Conservation (phyloP, 2,329 filamentous ascomycete genomes). For the Periconia sp. region DNA sequence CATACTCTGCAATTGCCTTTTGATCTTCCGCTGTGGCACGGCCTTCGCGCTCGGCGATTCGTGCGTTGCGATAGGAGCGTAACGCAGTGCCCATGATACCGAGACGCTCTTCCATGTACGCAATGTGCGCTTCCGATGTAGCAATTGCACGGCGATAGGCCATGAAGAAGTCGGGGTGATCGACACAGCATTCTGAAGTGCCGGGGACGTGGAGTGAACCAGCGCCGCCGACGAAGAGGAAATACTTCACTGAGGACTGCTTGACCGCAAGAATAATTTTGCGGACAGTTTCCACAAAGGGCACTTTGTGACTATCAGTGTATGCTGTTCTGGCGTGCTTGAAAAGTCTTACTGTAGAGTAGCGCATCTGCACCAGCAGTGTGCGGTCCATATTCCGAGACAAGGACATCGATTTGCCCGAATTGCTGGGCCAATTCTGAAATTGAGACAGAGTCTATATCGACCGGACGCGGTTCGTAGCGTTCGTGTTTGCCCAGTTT, state of each 20-base stretch:
- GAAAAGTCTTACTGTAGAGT: slow-evolving; percentile 35
- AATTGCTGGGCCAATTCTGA: slow-evolving; percentile 33
- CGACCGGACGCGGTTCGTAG: slow-evolving; percentile 33
- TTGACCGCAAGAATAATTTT: slow-evolving; percentile 42
- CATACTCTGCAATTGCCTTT: slow-evolving; percentile 27
- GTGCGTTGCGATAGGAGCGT: slow-evolving; percentile 33
- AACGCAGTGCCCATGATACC: slow-evolving; percentile 34
- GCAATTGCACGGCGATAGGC: slow-evolving; percentile 43
- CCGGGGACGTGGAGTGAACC: slow-evolving; percentile 38
- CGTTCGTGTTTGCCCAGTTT: slow-evolving; percentile 38
- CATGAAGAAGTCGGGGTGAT: slow-evolving; percentile 42
- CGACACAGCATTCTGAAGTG: slow-evolving; percentile 27
- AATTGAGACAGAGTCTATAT: slow-evolving; percentile 32
- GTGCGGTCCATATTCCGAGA: slow-evolving; percentile 43
- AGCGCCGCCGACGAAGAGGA: slow-evolving; percentile 44
- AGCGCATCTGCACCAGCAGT: slow-evolving; percentile 33
- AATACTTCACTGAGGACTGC: slow-evolving; percentile 30
- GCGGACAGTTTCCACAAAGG: slow-evolving; percentile 42
- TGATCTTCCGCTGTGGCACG: slow-evolving; percentile 21
- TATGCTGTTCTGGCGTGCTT: background rate
- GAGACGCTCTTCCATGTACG: slow-evolving; percentile 43
- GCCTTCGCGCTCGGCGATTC: slow-evolving; percentile 23
- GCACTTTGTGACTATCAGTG: slow-evolving; percentile 24
- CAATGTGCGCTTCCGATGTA: slow-evolving; percentile 40
- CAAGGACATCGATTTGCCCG: slow-evolving; percentile 35